These are phyloP conservation scores for Globisporangium okanoganense DNA, from an alignment of 352 stramenopile genomes.

Conservation along the genomic window DNA sequence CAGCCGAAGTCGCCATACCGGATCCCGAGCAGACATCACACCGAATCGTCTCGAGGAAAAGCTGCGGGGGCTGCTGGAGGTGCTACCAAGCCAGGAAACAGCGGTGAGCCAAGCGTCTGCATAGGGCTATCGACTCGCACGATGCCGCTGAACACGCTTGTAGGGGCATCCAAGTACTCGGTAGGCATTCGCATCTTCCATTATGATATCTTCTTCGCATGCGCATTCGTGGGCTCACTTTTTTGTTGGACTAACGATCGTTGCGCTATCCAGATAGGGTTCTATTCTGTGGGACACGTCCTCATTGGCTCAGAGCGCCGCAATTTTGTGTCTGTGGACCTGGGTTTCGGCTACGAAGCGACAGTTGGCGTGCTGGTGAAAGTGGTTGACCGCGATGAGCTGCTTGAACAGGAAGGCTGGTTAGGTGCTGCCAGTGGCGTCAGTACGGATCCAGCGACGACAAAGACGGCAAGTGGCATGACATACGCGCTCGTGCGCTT, in stretches of 20 bases:
- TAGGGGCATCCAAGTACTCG: slow-evolving; percentile 75
- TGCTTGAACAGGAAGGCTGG: slow-evolving; percentile 4
- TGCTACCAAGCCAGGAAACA: slow-evolving; percentile 4
- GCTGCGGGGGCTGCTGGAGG: neutral
- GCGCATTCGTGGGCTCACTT: neutral
- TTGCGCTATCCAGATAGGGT: slow-evolving; percentile 50
- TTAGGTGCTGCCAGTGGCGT: slow-evolving; percentile 6
- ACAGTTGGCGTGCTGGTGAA: slow-evolving; percentile 76
- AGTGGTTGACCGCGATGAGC: slow-evolving; percentile 38
- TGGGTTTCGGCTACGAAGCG: slow-evolving; percentile 52
- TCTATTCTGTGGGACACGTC: slow-evolving; percentile 78
- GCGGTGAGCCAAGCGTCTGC: slow-evolving; percentile 63
- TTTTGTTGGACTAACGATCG: neutral
- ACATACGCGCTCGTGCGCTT: slow-evolving; percentile 57
- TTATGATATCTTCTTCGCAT: neutral
- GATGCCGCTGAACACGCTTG: slow-evolving; percentile 78
- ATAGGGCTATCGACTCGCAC: slow-evolving; percentile 72
- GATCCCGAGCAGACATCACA: slow-evolving; percentile 12
- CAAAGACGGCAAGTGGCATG: slow-evolving; percentile 1
- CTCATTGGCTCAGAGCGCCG: slow-evolving; percentile 58
- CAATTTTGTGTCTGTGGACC: slow-evolving; percentile 49
- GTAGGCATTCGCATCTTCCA: slow-evolving; percentile 25
- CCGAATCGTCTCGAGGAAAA: slow-evolving; percentile 10
- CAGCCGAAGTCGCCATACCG: slow-evolving; percentile 33
- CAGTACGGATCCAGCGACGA: slow-evolving; percentile 1